Evolutionary conservation across 2,329 filamentous ascomycete genomes (phyloP).

Genomic region (Exophiala lecanii-corni): DNA sequence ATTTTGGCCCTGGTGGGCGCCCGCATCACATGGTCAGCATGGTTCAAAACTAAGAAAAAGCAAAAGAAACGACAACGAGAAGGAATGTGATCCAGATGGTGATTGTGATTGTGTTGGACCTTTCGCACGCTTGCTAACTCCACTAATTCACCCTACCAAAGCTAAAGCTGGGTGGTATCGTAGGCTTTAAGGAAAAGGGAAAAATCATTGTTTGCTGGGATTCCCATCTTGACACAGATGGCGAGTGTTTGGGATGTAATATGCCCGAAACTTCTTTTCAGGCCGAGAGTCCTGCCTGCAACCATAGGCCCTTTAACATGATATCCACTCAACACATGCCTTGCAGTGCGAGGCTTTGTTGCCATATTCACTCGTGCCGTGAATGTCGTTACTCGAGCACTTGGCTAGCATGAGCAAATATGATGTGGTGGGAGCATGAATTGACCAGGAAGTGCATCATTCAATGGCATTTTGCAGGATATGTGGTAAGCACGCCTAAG

Average conservation of each 20-base stretch:
- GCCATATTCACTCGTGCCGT: slow-evolving; percentile 14
- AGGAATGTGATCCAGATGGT: slow-evolving; percentile 9
- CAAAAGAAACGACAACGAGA: background rate
- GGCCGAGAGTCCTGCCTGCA: background rate
- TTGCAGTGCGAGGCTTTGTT: slow-evolving; percentile 16
- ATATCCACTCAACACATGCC: slow-evolving; percentile 17
- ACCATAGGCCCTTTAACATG: slow-evolving; percentile 12
- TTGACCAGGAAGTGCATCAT: slow-evolving; percentile 10
- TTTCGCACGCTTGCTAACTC: slow-evolving; percentile 24
- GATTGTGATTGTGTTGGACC: slow-evolving; percentile 21
- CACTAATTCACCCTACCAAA: slow-evolving; percentile 22
- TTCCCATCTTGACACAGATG: slow-evolving; percentile 19
- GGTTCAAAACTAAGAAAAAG: no score
- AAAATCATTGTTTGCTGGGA: slow-evolving; percentile 18
- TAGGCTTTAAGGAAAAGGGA: slow-evolving; percentile 20
- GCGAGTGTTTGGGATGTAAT: slow-evolving; percentile 8
- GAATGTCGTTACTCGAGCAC: slow-evolving; percentile 15
- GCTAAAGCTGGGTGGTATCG: slow-evolving; percentile 26
- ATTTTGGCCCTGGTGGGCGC: no score
- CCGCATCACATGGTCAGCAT: no score
- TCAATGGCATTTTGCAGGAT: no score
- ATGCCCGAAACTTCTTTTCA: slow-evolving; percentile 4
- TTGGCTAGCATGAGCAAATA: slow-evolving; percentile 13
- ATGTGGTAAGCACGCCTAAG: slow-evolving; percentile 13
- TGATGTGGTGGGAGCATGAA: slow-evolving; percentile 14